A percentile compares a stretch with the other conserved stretches of the same genome.
These are phyloP conservation scores for Pholiota adiposa DNA, from an alignment of 1,284 basidiomycete genomes.

Conservation along the genomic window DNA sequence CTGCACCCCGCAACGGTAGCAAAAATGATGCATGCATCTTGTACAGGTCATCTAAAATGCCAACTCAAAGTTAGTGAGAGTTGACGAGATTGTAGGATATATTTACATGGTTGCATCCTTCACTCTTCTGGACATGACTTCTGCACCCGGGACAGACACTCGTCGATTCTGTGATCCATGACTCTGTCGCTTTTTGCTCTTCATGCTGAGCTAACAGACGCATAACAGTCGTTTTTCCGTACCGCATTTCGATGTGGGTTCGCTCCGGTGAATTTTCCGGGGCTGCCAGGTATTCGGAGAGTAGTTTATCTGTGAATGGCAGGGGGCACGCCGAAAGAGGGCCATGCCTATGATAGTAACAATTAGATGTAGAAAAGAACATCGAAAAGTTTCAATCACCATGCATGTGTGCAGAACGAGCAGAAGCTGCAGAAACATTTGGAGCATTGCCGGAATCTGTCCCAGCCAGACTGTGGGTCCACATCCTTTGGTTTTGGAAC, in stretches of 20 bases:
- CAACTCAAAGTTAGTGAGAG: background rate
- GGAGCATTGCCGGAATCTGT: conserved; percentile 67
- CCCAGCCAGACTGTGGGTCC: conserved; percentile 64
- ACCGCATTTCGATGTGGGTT: conserved; percentile 56
- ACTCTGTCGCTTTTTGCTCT: conserved; percentile 68
- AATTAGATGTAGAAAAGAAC: background rate
- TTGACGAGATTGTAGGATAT: background rate
- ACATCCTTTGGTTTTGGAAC: conserved; percentile 52
- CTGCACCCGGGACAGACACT: conserved; percentile 73
- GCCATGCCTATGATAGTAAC: conserved; percentile 65
- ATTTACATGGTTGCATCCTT: conserved; percentile 79
- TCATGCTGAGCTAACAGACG: conserved; percentile 61
- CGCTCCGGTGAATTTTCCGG: conserved; percentile 53
- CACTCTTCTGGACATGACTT: conserved; percentile 72
- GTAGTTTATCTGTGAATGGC: conserved; percentile 59
- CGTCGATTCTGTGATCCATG: conserved; percentile 66
- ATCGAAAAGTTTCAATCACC: conserved; percentile 45
- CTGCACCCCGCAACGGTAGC: conserved; percentile 71
- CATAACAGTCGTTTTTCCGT: conserved; percentile 59
- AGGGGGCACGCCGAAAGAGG: conserved; percentile 67
- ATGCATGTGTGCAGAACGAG: conserved; percentile 72
- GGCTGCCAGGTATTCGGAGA: conserved; percentile 63
- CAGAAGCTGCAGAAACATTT: conserved; percentile 74
- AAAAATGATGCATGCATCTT: conserved; percentile 76
- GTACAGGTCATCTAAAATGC: conserved; percentile 68